These are phyloP conservation scores for Nicotiana noctiflora DNA, from an alignment of 257 asterid genomes.

Conservation along the genomic window DNA sequence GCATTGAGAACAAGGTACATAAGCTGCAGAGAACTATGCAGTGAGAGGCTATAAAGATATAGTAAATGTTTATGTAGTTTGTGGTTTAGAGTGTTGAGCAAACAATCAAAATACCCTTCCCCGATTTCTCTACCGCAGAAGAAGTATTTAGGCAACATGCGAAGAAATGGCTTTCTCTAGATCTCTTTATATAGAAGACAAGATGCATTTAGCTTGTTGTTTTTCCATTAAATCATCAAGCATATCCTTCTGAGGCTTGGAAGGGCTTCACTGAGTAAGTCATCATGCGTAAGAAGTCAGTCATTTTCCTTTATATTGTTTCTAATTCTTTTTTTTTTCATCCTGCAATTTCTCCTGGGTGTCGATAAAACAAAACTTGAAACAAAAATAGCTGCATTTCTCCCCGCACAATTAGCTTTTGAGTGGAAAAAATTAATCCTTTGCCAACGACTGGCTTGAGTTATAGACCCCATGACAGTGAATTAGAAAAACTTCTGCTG, in stretches of 20 bases:
- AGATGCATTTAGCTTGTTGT: not conserved
- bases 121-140: not conserved
- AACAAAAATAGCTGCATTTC: not conserved
- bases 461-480: not conserved
- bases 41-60: not conserved
- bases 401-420: not conserved
- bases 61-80: constrained; percentile 3
- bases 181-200: not conserved
- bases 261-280: not conserved
- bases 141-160: not conserved
- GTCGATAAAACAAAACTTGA: not conserved
- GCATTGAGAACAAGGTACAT: not conserved
- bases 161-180: not conserved
- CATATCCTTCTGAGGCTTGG: not conserved
- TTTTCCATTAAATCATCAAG: not conserved
- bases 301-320: not conserved
- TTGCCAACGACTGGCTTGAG: not conserved
- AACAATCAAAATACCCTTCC: not conserved
- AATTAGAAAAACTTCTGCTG: not conserved
- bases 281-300: not conserved
- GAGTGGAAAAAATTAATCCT: not conserved
- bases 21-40: not conserved
- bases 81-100: not conserved
- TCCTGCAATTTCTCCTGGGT: not conserved
- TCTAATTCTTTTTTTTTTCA: not conserved